A percentile compares a stretch with the other conserved stretches of the same genome.
These are phyloP conservation scores for Dentipellis fragilis DNA, from an alignment of 768 basidiomycete species.

Conservation along the genomic window DNA sequence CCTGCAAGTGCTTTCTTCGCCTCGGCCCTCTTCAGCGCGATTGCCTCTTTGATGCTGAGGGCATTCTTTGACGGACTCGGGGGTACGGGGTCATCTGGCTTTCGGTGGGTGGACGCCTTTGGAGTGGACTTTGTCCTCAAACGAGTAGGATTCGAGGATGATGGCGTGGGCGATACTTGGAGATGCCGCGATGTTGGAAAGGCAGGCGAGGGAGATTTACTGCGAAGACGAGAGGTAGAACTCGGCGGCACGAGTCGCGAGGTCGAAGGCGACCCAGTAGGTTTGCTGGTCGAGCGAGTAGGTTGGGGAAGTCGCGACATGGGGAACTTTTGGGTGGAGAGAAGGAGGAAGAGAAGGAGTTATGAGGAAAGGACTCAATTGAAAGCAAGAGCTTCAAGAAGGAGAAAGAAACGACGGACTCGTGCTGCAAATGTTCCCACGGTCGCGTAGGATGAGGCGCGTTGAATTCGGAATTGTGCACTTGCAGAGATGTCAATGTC, in stretches of 20 bases:
- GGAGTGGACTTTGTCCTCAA: slow-evolving; percentile 24
- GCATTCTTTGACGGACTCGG: slow-evolving; percentile 22
- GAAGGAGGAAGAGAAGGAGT: no score
- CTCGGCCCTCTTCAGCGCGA: slow-evolving; percentile 70
- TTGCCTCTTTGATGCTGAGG: slow-evolving; percentile 63
- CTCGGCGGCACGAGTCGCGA: not conserved
- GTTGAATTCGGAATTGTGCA: no score
- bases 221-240: not conserved
- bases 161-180: not conserved
- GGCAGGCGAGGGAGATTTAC: not conserved
- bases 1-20: slow-evolving; percentile 45
- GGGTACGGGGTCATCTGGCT: slow-evolving; percentile 4
- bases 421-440: no score
- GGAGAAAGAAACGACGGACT: no score
- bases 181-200: not conserved
- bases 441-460: no score
- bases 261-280: slow-evolving; percentile 3
- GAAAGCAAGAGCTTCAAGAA: no score
- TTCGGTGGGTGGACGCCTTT: slow-evolving; percentile 22
- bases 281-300: slow-evolving; percentile 22
- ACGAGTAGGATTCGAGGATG: not conserved
- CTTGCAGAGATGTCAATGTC: no score
- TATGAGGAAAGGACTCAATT: no score
- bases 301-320: slow-evolving; percentile 35
- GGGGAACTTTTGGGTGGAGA: no score